phyloP scores from a whole-genome alignment of 768 basidiomycete species.

The Tylopilus vinaceipallidus region DNA sequence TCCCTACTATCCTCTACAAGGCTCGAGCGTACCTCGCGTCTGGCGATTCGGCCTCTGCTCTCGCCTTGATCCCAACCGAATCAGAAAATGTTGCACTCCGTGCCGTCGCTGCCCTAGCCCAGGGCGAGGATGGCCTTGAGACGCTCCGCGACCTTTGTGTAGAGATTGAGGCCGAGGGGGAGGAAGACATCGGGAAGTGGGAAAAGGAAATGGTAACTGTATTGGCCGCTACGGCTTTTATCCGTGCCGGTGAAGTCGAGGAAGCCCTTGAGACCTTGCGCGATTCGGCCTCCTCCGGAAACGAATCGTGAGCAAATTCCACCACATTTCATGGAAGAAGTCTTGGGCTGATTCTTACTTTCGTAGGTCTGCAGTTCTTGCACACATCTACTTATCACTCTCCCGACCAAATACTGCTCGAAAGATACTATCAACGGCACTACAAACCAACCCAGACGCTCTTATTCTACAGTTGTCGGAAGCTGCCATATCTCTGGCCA shows the following conservation, averaged over 20 bases:
- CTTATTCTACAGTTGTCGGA: constrained; percentile 88
- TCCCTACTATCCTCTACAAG: constrained; percentile 68
- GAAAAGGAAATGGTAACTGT: constrained; percentile 77
- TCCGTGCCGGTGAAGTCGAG: constrained; percentile 80
- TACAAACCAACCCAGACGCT: constrained; percentile 87
- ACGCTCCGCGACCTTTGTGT: constrained; percentile 82
- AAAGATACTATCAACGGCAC: constrained; percentile 79
- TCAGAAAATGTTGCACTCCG: constrained; percentile 66
- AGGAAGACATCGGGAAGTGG: constrained; percentile 59
- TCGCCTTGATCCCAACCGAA: constrained; percentile 53
- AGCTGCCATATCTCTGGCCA: constrained; percentile 72
- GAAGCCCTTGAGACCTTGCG: constrained; percentile 90
- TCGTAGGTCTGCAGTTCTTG: constrained; percentile 71
- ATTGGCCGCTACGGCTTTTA: constrained; percentile 84
- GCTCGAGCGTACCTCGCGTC: constrained; percentile 77
- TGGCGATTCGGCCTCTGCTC: constrained; percentile 53
- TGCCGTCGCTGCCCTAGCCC: constrained; percentile 73
- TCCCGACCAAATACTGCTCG: constrained; percentile 84
- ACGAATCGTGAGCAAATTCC: constrained; percentile 73
- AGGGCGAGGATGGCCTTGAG: constrained; percentile 62
- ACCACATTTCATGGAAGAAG: not conserved
- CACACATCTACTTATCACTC: constrained; percentile 90
- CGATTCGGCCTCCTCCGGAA: constrained; percentile 64
- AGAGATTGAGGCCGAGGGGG: constrained; percentile 76
- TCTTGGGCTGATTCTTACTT: not conserved